phyloP scores from a whole-genome alignment of 2,329 filamentous ascomycete species.

The Xylariaceae sp. region DNA sequence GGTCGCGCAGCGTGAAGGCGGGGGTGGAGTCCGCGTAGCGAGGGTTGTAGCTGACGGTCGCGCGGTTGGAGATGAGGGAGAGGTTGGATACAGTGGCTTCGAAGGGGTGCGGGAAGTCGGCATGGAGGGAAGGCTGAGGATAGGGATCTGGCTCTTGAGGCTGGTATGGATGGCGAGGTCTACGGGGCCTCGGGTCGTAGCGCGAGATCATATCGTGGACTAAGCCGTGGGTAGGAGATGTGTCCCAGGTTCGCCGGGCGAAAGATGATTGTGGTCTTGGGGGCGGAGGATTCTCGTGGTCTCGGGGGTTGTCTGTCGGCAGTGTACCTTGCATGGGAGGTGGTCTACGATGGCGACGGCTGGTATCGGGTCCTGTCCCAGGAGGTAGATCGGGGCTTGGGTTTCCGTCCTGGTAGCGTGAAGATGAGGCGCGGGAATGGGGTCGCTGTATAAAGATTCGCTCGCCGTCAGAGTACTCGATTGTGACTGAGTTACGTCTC shows the following conservation, averaged over 20 bases:
- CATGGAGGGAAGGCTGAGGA: no score
- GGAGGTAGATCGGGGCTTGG: neutral
- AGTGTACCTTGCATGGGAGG: no score
- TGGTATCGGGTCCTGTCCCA: neutral
- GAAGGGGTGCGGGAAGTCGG: neutral
- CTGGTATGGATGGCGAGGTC: no score
- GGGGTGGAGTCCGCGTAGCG: neutral
- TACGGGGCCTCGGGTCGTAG: no score
- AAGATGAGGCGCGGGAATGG: neutral
- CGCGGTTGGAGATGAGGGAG: neutral
- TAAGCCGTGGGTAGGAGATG: neutral
- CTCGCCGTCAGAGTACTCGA: conserved; percentile 8
- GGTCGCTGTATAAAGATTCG: conserved; percentile 4
- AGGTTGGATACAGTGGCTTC: neutral
- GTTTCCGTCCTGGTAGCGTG: neutral
- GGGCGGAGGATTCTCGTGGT: no score
- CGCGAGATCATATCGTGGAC: no score
- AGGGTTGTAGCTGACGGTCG: neutral
- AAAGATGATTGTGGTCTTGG: no score
- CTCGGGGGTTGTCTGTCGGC: no score
- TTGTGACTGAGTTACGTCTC: conserved; percentile 6
- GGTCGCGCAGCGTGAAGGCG: neutral
- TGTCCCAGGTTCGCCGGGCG: neutral
- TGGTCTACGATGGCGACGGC: neutral
- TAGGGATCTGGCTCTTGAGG: no score